These are phyloP conservation scores for Fusarium sp. DNA, from an alignment of 2,329 filamentous ascomycete genomes.

Conservation along the genomic window DNA sequence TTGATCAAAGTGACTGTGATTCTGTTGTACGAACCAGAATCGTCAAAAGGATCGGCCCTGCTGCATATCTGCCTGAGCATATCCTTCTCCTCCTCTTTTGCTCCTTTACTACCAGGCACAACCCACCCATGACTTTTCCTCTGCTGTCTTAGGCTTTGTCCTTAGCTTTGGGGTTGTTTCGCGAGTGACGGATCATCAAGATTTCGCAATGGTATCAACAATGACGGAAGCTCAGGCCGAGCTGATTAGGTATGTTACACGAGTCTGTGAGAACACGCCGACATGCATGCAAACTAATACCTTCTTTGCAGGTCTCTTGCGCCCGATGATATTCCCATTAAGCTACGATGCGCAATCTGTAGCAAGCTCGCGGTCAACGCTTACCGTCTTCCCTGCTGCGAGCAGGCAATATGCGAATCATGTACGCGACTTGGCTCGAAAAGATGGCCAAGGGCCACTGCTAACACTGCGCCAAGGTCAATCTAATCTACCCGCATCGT, in stretches of 20 bases:
- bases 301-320: slow-evolving; percentile 74
- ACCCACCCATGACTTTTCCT: slow-evolving; percentile 46
- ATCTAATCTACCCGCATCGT: slow-evolving; percentile 79
- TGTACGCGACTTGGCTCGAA: slow-evolving; percentile 66
- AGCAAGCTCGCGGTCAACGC: slow-evolving; percentile 92
- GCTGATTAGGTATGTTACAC: slow-evolving; percentile 65
- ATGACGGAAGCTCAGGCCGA: slow-evolving; percentile 67
- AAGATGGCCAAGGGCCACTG: neutral
- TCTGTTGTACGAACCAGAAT: slow-evolving; percentile 17
- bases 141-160: slow-evolving; percentile 40
- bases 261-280: slow-evolving; percentile 5
- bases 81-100: slow-evolving; percentile 10
- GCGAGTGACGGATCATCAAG: slow-evolving; percentile 26
- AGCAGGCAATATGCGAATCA: slow-evolving; percentile 90
- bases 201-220: slow-evolving; percentile 54
- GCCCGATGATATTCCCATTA: slow-evolving; percentile 91
- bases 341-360: slow-evolving; percentile 94
- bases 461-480: slow-evolving; percentile 70
- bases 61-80: slow-evolving; percentile 32
- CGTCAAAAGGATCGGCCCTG: slow-evolving; percentile 25
- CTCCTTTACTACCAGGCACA: slow-evolving; percentile 18
- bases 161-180: slow-evolving; percentile 39
- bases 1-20: slow-evolving; percentile 26
- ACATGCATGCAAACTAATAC: slow-evolving; percentile 19
- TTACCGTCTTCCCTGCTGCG: slow-evolving; percentile 92